Evolutionary conservation across 2,329 filamentous ascomycete genomes (phyloP), one percentile per base, ranked within the genome.

Genomic region (Talaromyces sp.): DNA sequence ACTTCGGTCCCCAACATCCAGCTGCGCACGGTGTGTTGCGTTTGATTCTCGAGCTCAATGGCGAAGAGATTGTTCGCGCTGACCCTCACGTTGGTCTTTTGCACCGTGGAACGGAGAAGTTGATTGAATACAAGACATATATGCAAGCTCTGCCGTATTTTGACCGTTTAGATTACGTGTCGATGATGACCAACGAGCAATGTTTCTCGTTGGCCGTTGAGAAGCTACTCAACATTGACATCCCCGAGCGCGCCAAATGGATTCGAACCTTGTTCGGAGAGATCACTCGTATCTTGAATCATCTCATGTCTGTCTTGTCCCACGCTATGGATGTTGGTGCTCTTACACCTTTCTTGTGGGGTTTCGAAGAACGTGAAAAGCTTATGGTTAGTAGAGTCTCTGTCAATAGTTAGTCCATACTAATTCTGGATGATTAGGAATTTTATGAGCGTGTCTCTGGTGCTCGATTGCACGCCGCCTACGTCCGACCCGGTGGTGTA

Each of bases 181-280:
- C 93, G 74, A 99, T 99, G 96, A 99, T 99, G 95, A 99, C 95
- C 75, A 99, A 99, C 81, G 95, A 99, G 85, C 95, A 99, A 82
- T 97, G 93, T 77, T 99, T 92, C 81, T 88, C 93, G 43, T 86
- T 99, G 70, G 95, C 93, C 22, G 94, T 98, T 64, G 95, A 99
- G 86, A 99, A 99, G 86, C 86, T 99, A 67, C 85, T 99, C 74
- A 99, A 99, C 80, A 85, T 99, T 70, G 96, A 99, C 78, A 91
- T 99, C 69, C 95, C 95, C 27, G 90, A 95, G 70, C 87, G 95
- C 75, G 95, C 95, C 73, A 98, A 99, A 84, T 99, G 89, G 84
- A 99, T 99, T 77, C 88, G 95, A 70, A 98, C 94, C 39, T 0
- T 99, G 83, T 99, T 99, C 79, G 95, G 87, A 73, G 95, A 99